Evolutionary conservation across 2,329 filamentous ascomycete genomes (phyloP), one percentile per base, ranked within the genome.

Genomic region (Blastomyces gilchristii): DNA sequence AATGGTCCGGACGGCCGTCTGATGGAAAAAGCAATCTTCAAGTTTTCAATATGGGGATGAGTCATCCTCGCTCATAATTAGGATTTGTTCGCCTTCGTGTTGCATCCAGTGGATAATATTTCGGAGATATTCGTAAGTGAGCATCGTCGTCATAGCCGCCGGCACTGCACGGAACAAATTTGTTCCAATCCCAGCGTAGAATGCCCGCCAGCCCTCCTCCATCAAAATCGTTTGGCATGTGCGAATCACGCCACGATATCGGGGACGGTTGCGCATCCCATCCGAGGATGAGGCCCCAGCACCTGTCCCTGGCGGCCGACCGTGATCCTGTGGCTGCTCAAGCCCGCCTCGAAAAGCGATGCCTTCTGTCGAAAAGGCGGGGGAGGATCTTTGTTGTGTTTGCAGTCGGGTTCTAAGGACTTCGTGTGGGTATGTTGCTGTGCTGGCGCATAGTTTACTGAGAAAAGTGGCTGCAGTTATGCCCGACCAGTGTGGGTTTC

Each of bases 161-260:
- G 94, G 94, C 14, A 99, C 88, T 8, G 94, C 94, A 63, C 94
- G 85, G 81, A 97, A 91, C 85, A 99, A 90, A 77, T 99, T 99
- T 58, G 93, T 96, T 47, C 94, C 94, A 81, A 99, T 91, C 45
- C 94, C 94, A 31, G 92, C 93, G 74, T 99, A 99, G 71, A 99
- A 97, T 3, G 93, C 93, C 66, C 89, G 83, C 92, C 93, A 97
- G 7, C 94, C 94, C 76, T 99, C 94, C 75, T 99, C 94, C 43
- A 80, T 80, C 47, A 97, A 78, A 65, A 99, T 97, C 2, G 87
- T 92, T 66, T 86, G 85, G 74, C 88, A 93, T 0, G 93, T 97
- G 72, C 83, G 86, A 54, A 92, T 75, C 43, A 97, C 84, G 54
- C 94, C 94, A 67, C 80, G 83, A 74, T 99, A 97, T 64, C 80